Percentiles rank a stretch among this genome's conserved stretches.
phyloP scores from a whole-genome alignment of 2,329 filamentous ascomycete species.

The Fusarium fujikuroi region DNA sequence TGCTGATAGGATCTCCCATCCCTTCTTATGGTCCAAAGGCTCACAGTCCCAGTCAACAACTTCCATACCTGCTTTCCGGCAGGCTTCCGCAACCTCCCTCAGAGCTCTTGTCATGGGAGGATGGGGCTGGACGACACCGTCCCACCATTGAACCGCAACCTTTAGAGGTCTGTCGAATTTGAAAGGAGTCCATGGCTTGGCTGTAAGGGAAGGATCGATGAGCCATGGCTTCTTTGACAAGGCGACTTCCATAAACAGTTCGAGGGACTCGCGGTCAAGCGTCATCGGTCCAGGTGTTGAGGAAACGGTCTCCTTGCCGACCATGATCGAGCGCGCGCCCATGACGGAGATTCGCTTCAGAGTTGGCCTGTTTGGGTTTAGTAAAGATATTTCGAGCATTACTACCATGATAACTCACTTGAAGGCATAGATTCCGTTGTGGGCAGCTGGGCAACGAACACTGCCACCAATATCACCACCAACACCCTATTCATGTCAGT shows the following conservation, averaged over 20 bases:
- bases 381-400: fast-evolving
- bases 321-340: conserved; percentile 44
- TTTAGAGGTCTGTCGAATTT: conserved; percentile 59
- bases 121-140: conserved; percentile 69
- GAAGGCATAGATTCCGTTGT: conserved; percentile 51
- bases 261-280: conserved; percentile 49
- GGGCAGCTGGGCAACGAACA: conserved; percentile 51
- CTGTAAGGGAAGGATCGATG: conserved; percentile 47
- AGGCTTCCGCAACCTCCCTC: conserved; percentile 63
- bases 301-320: conserved; percentile 50
- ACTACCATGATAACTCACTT: conserved; percentile 28
- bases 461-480: conserved; percentile 57
- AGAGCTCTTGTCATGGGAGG: conserved; percentile 69
- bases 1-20: conserved; percentile 55
- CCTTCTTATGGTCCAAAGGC: conserved; percentile 62
- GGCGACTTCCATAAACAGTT: conserved; percentile 50
- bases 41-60: conserved; percentile 64
- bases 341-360: conserved; percentile 45
- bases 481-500: conserved; percentile 45
- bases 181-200: conserved; percentile 50
- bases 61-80: conserved; percentile 59
- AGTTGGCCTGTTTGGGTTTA: conserved; percentile 42
- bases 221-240: conserved; percentile 49
- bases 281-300: conserved; percentile 50
- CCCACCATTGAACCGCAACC: conserved; percentile 69